Conservation (phyloP, 345 rosid species). For the Fremontodendron californicum region DNA sequence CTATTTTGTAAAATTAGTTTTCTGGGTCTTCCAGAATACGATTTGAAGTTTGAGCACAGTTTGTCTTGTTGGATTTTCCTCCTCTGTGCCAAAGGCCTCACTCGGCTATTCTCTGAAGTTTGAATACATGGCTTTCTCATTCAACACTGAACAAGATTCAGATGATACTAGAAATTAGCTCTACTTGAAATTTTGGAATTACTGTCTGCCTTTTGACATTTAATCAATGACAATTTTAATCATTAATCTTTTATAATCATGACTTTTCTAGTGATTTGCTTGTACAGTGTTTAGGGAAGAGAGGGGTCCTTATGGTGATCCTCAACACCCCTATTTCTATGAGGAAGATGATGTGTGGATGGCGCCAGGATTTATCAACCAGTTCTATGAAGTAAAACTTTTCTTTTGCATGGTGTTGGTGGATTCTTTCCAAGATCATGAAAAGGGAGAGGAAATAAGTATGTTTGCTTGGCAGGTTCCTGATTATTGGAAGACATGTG, state of each 20-base stretch:
- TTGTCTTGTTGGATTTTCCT: not conserved
- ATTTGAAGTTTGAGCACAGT: not conserved
- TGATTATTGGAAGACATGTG: constrained; percentile 77
- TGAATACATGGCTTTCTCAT: not conserved
- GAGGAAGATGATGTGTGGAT: constrained; percentile 96
- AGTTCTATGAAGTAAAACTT: constrained; percentile 60
- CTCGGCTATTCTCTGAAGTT: not conserved
- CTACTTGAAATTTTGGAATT: not conserved
- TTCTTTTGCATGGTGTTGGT: not conserved
- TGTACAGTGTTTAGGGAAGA: constrained; percentile 86
- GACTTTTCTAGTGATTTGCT: not conserved
- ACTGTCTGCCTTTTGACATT: not conserved
- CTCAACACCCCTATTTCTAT: constrained; percentile 84
- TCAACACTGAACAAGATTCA: not conserved
- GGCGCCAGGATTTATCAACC: constrained; percentile 95
- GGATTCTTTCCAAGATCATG: constrained; percentile 6
- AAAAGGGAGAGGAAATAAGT: constrained; percentile 7
- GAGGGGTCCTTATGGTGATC: constrained; percentile 83
- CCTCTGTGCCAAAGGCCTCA: not conserved
- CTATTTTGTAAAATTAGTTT: not conserved
- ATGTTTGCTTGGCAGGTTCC: constrained; percentile 55
- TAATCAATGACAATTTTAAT: not conserved
- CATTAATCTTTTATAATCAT: not conserved
- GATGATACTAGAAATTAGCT: not conserved
- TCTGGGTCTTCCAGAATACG: not conserved